phyloP scores from a whole-genome alignment of 139 green algal species.

The Trebouxia sp. region DNA sequence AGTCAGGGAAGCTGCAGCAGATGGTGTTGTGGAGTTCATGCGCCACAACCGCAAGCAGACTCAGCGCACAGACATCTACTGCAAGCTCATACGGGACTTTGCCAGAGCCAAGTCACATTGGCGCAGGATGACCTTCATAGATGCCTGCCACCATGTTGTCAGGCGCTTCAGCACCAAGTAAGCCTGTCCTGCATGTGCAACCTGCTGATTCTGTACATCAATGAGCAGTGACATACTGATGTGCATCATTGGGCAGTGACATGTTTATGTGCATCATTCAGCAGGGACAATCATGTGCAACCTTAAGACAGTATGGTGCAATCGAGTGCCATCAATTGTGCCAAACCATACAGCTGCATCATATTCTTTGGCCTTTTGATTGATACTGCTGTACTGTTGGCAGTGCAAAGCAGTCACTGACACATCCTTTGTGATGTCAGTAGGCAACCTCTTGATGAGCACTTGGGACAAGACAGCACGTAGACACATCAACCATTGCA shows the following conservation, averaged over 20 bases:
- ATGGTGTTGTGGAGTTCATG: conserved; percentile 49
- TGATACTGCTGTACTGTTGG: too few relatives aligned
- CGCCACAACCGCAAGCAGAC: conserved; percentile 46
- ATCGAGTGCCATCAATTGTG: too few relatives aligned
- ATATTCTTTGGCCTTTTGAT: too few relatives aligned
- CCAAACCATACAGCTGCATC: too few relatives aligned
- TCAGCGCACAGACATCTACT: conserved; percentile 60
- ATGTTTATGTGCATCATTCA: neutral
- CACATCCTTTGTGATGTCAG: too few relatives aligned
- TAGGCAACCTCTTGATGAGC: too few relatives aligned
- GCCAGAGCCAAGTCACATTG: conserved; percentile 46
- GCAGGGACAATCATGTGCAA: neutral
- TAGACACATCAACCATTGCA: neutral
- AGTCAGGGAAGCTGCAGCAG: conserved; percentile 53
- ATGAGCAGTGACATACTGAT: neutral
- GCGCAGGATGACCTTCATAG: conserved; percentile 55
- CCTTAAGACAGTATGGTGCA: too few relatives aligned
- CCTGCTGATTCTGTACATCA: neutral
- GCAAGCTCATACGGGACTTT: conserved; percentile 62
- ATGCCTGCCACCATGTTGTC: conserved; percentile 49
- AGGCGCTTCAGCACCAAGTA: conserved; percentile 46
- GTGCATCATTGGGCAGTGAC: neutral
- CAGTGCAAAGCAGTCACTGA: too few relatives aligned
- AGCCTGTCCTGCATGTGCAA: neutral
- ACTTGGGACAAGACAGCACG: neutral